These are phyloP conservation scores for Coemansia sp. DNA, from an alignment of 192 early-diverging fungal genomes.

Conservation along the genomic window DNA sequence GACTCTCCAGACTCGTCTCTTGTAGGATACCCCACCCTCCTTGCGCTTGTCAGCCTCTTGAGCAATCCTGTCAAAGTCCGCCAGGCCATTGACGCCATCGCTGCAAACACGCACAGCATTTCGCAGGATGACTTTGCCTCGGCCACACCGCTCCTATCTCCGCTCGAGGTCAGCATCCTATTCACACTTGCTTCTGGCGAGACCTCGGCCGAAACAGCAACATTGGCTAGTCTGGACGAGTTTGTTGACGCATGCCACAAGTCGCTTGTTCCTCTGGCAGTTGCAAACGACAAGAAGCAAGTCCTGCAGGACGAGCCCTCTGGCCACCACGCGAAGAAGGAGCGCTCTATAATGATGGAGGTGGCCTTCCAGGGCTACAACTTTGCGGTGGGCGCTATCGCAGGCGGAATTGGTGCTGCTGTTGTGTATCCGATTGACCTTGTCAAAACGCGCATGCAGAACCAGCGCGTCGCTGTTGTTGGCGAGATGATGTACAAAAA, in stretches of 20 bases:
- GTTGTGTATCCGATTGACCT: conserved; percentile 97
- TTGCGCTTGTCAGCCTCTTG: conserved; percentile 50
- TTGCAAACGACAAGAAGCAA: not conserved
- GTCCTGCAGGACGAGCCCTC: not conserved
- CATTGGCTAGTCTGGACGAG: conserved; percentile 19
- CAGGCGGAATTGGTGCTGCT: conserved; percentile 91
- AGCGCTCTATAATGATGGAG: conserved; percentile 42
- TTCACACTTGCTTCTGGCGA: conserved; percentile 45
- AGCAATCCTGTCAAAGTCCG: conserved; percentile 42
- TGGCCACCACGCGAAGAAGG: not conserved
- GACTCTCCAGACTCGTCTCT: conserved; percentile 16
- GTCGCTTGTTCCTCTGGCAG: conserved; percentile 26
- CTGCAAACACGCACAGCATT: not conserved
- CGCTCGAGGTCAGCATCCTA: conserved; percentile 51
- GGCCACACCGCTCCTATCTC: conserved; percentile 31
- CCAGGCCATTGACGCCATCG: conserved; percentile 34
- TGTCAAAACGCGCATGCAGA: conserved; percentile 99
- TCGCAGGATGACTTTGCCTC: conserved; percentile 12
- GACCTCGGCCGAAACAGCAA: conserved; percentile 18
- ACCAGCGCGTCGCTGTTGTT: conserved; percentile 87
- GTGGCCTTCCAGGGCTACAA: conserved; percentile 62
- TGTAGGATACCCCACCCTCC: conserved; percentile 58
- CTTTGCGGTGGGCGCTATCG: conserved; percentile 82
- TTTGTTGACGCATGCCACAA: conserved; percentile 27
- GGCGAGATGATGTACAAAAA: conserved; percentile 94